A percentile compares a stretch with the other conserved stretches of the same genome.
Evolutionary conservation across 495 filamentous ascomycete species (phyloP).

Genomic region (Alectoria sarmentosa): DNA sequence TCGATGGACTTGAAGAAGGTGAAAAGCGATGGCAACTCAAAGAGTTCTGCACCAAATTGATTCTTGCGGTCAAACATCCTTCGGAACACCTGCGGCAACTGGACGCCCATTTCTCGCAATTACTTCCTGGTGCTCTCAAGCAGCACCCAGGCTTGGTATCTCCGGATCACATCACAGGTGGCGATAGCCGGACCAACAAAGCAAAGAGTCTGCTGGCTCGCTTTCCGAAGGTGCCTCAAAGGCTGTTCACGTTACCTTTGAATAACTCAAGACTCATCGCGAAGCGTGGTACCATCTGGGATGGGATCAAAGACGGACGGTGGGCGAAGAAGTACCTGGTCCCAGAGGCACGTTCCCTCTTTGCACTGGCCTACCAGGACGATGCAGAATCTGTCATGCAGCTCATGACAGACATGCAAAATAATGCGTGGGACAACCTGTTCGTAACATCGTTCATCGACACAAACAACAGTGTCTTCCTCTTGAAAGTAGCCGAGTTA

Average conservation of each 20-base stretch:
- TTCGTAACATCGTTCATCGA: slow-evolving; percentile 14
- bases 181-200: neutral
- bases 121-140: slow-evolving; percentile 6
- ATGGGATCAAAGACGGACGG: slow-evolving; percentile 13
- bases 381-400: neutral
- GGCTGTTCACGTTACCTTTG: slow-evolving; percentile 4
- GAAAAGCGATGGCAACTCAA: slow-evolving; percentile 11
- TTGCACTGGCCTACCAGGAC: neutral
- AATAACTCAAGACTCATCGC: neutral
- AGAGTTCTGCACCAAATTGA: slow-evolving; percentile 5
- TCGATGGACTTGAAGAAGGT: neutral
- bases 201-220: neutral
- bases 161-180: neutral
- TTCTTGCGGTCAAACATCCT: slow-evolving; percentile 4
- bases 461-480: slow-evolving; percentile 8
- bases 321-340: slow-evolving; percentile 12
- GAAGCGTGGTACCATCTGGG: slow-evolving; percentile 7
- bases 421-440: slow-evolving; percentile 12
- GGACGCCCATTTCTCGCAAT: slow-evolving; percentile 1
- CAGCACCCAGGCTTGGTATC: neutral
- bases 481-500: neutral
- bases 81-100: slow-evolving; percentile 4
- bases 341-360: slow-evolving; percentile 3
- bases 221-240: neutral
- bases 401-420: slow-evolving; percentile 3